A percentile compares a stretch with the other conserved stretches of the same genome.
Evolutionary conservation across 495 filamentous ascomycete species (phyloP).

Genomic region (Alectoria sarmentosa): DNA sequence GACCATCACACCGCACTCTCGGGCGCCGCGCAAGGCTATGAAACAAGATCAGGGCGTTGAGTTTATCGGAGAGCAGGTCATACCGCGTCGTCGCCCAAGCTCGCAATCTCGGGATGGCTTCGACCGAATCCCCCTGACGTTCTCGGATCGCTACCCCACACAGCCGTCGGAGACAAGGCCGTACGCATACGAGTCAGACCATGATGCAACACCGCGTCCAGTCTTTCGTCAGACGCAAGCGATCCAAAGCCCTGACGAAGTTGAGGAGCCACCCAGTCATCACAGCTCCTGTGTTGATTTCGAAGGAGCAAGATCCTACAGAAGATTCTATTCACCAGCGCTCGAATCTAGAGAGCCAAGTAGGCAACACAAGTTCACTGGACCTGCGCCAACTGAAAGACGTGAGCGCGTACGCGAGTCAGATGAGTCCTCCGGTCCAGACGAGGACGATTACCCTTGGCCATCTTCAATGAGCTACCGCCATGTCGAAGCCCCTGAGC

Average conservation of each 20-base stretch:
- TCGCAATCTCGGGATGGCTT: not conserved
- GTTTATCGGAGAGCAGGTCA: not conserved
- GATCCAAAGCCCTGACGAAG: not conserved
- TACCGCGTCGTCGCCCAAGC: not conserved
- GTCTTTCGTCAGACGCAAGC: not conserved
- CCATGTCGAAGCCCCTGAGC: not conserved
- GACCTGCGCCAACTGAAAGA: constrained; percentile 5
- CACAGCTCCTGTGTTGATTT: not conserved
- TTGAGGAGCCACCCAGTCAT: not conserved
- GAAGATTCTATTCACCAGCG: not conserved
- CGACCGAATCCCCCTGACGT: not conserved
- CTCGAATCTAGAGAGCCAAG: not conserved
- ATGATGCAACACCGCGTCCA: constrained; percentile 4
- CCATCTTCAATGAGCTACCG: not conserved
- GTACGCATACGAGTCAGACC: constrained; percentile 9
- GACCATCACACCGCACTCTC: not conserved
- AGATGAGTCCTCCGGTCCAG: constrained; percentile 4
- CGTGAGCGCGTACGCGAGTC: constrained; percentile 10
- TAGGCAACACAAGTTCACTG: not conserved
- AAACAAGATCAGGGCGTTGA: not conserved
- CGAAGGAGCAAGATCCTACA: not conserved
- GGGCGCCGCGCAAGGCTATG: not conserved
- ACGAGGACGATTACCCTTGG: not conserved
- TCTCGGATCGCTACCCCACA: not conserved
- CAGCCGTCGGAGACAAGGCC: not conserved